Evolutionary conservation across 352 stramenopile genomes (phyloP), one percentile per base, ranked within the genome.

Genomic region (Sclerospora graminicola): DNA sequence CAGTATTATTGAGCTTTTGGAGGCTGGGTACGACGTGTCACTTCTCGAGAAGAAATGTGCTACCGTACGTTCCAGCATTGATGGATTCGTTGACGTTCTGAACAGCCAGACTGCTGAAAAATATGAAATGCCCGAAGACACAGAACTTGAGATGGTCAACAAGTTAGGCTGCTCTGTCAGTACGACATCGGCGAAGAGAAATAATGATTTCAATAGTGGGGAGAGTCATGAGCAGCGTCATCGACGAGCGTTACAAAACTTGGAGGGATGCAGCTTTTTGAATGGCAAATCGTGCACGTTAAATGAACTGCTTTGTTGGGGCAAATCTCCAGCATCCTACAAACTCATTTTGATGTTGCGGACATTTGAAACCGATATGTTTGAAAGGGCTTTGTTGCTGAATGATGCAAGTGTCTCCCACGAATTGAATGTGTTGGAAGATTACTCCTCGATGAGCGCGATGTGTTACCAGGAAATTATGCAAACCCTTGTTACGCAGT

Each of bases 361-460:
- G 1, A 51, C 53, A 0, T 39, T 67, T 23, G 64, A 71, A 37
- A 4, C 26, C 0, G 66, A 54, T 26, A 48, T 69, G 49, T 59
- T 48, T 29, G 19, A 13, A 10, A 40, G 30, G 56, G 27, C 4
- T 19, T 8, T 21, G 4, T 4, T 3, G 8, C 13, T 37, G 6
- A 37, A 9, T 7, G 13, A 5, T 2, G 31, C 19, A 19, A 16
- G 21, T 11, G 31, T 35, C 13, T 8, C 4, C n/a, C 11, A 39
- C 1, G 1, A 15, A 14, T 28, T 48, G 14, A 28, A 4, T 33
- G 35, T 38, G 4, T 9, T 35, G 19, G 26, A 32, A 2, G 40
- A 20, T 23, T 19, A 46, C n/a, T n/a, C n/a, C n/a, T n/a, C 28
- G 26, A 10, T 10, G 26, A 30, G 6, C 6, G 10, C 26, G 10